Base-by-base conservation (phyloP, 2,329 filamentous ascomycete genomes). In the Fusarium cyanostomum region DNA sequence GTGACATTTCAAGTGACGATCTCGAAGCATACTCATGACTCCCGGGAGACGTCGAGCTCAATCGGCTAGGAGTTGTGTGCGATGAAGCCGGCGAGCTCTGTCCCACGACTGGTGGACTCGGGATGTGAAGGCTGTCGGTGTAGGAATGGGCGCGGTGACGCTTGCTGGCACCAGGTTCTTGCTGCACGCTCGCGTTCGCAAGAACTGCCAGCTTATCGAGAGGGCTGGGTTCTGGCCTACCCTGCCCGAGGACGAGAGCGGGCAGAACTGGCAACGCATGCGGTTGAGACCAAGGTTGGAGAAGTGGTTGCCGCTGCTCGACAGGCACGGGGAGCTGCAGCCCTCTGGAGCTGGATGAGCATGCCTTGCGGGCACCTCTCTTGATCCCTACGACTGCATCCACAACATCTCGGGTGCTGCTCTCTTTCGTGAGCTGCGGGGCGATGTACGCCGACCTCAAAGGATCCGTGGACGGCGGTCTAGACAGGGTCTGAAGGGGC, bases 171-270 rank as follows among this genome's bases (percentile, higher is more conserved):
- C 69, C 67, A 39, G 69, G 64, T 1, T 72, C 66, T 61, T 75
- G 69, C 34, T 72, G 68, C 8, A 73, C 68, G 39, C 76, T 79
- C 11, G 77, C 76, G 28, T 72, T 74, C 10, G 77, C 77, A 41
- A 79, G 69, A 7, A 79, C 75, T n/a, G 77, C 74, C 21, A 79
- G 59, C 48, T 73, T 77, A 45, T 78, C 75, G 31, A 77, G 63
- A 7, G 71, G 58, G 12, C 41, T 64, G 16, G 53, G 57, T 13
- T 67, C 60, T 35, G 64, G 70, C 27, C 61, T 60, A 13, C 62
- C 48, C 15, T 71, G 69, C 8, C 70, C 70, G 8, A 72, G 62
- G 24, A 72, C 67, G 15, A 72, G 65, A 11, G 70, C 55, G 18
- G 68, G 62, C 4, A 72, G 45, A 9, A 13, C 52, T 30, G 70